Percentiles rank a stretch among this genome's conserved stretches.
Evolutionary conservation across 176 grass and related monocot species (phyloP).

Genomic region (Tillandsia fasciculata): DNA sequence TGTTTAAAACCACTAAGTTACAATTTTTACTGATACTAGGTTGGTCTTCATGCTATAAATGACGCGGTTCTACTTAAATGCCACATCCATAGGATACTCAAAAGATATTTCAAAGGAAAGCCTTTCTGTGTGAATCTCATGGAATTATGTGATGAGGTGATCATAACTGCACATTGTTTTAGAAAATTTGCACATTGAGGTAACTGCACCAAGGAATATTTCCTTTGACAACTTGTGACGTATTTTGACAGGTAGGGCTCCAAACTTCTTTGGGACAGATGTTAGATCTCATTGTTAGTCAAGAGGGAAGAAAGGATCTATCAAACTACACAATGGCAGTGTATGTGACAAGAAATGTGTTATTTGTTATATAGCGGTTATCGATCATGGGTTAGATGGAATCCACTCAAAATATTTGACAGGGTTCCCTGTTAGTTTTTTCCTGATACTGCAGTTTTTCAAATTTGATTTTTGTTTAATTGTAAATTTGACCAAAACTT

Average conservation of each 20-base stretch:
- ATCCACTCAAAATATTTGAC: too few species aligned
- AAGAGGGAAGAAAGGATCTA: slow-evolving; percentile 88
- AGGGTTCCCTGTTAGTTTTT: too few species aligned
- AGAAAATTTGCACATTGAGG: not conserved
- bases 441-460: too few species aligned
- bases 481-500: too few species aligned
- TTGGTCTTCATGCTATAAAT: slow-evolving; percentile 94
- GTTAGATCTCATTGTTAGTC: slow-evolving; percentile 90
- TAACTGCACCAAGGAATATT: slow-evolving; percentile 14
- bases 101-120: slow-evolving; percentile 68
- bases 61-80: slow-evolving; percentile 89
- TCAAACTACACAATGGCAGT: slow-evolving; percentile 68
- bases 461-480: too few species aligned
- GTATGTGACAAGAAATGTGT: slow-evolving; percentile 33
- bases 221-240: not conserved
- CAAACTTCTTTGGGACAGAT: slow-evolving; percentile 93
- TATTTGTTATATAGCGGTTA: too few species aligned
- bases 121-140: slow-evolving; percentile 89
- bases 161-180: not conserved
- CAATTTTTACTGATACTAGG: slow-evolving; percentile 34
- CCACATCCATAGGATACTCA: slow-evolving; percentile 83
- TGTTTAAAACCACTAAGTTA: not conserved
- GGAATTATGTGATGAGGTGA: slow-evolving; percentile 91
- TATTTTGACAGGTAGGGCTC: slow-evolving; percentile 59
- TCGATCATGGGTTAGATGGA: too few species aligned